Percentiles rank a stretch among this genome's conserved stretches.
These are phyloP conservation scores for Arctium minus DNA, from an alignment of 129 eudicot genomes.

Conservation along the genomic window DNA sequence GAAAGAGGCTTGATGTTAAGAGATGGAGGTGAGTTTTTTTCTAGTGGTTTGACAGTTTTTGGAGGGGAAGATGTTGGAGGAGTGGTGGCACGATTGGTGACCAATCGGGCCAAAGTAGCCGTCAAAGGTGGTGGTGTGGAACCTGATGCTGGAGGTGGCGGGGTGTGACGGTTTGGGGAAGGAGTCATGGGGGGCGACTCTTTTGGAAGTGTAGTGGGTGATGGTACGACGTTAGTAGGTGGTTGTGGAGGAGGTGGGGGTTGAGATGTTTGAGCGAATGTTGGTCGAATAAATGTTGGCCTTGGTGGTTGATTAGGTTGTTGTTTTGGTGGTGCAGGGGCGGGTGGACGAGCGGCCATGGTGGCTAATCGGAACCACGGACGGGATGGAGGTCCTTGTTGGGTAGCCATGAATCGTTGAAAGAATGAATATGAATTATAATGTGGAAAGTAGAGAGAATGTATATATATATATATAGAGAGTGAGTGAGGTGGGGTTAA, in stretches of 20 bases:
- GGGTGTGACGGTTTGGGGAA: conserved; percentile 12
- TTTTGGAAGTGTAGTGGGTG: background rate
- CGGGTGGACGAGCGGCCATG: conserved; percentile 32
- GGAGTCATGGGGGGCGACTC: conserved; percentile 18
- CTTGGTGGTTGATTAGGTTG: conserved; percentile 20
- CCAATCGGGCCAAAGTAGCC: background rate
- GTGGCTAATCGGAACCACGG: conserved; percentile 55
- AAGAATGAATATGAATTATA: background rate
- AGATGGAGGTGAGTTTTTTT: conserved; percentile 3
- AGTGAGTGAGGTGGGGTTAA: background rate
- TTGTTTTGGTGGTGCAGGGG: conserved; percentile 17
- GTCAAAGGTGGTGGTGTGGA: conserved; percentile 11
- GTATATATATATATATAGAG: background rate
- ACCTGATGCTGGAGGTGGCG: background rate
- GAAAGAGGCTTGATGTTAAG: conserved; percentile 19
- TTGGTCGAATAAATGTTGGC: conserved; percentile 16
- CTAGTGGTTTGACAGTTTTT: conserved; percentile 1
- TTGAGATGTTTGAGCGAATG: background rate
- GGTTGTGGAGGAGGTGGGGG: background rate
- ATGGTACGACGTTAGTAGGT: background rate
- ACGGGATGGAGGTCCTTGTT: conserved; percentile 40
- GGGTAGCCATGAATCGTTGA: conserved; percentile 40
- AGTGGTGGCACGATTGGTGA: background rate
- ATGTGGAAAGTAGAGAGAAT: background rate
- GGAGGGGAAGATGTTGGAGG: conserved; percentile 35